A percentile compares a stretch with the other conserved stretches of the same genome.
Conservation (phyloP, 345 rosid species). For the Gossypium anomalum region DNA sequence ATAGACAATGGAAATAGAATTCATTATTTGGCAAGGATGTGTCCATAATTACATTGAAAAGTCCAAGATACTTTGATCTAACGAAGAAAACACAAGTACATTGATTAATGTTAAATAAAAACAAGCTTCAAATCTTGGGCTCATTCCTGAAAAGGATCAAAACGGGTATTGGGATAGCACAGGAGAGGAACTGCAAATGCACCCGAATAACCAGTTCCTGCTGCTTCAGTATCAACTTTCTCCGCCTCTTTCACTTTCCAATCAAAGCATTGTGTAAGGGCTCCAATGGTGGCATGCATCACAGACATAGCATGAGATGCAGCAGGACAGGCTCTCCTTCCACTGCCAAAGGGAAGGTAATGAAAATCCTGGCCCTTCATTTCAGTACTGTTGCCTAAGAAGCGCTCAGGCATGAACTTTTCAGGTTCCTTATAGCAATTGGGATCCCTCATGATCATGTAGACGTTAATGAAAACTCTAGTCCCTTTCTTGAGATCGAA, state of each 20-base stretch:
- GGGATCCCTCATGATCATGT: conserved; percentile 41
- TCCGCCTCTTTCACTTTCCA: conserved; percentile 32
- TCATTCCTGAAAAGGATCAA: conserved; percentile 10
- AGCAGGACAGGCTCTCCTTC: conserved; percentile 38
- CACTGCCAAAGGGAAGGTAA: conserved; percentile 44
- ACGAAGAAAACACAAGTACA: not conserved
- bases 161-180: conserved; percentile 12
- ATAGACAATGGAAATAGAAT: no score
- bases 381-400: conserved; percentile 20
- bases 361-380: conserved; percentile 24
- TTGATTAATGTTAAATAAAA: not conserved
- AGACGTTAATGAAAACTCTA: conserved; percentile 30
- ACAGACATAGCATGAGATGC: conserved; percentile 19
- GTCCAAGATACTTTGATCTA: not conserved
- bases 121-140: not conserved
- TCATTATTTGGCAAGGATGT: no score
- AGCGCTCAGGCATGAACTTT: conserved; percentile 38
- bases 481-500: conserved; percentile 27
- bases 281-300: conserved; percentile 30
- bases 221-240: conserved; percentile 15
- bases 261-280: conserved; percentile 45
- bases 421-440: conserved; percentile 25
- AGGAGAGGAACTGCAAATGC: conserved; percentile 50
- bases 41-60: no score
- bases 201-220: conserved; percentile 23